These are phyloP conservation scores for Chaetothyriales sp. DNA, from an alignment of 2,329 filamentous ascomycete genomes.

Conservation along the genomic window DNA sequence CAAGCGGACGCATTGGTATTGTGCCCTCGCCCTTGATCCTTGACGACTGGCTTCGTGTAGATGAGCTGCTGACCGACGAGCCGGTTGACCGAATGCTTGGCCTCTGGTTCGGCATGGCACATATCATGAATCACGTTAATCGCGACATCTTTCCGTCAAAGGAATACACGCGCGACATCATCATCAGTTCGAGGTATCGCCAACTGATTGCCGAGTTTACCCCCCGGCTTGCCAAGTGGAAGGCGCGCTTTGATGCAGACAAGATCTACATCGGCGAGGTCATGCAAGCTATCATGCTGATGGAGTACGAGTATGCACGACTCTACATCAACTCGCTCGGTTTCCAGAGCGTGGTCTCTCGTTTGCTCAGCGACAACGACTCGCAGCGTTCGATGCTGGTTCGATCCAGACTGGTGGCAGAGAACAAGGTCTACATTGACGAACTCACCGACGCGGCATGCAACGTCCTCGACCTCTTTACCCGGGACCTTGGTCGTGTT, in stretches of 20 bases:
- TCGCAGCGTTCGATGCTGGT: slow-evolving; percentile 9
- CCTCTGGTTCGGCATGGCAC: slow-evolving; percentile 87
- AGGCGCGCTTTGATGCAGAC: slow-evolving; percentile 65
- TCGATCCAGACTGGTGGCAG: slow-evolving; percentile 16
- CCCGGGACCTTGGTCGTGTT: slow-evolving; percentile 42
- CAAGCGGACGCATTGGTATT: slow-evolving; percentile 68
- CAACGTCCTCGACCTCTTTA: slow-evolving; percentile 43
- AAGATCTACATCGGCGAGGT: slow-evolving; percentile 18
- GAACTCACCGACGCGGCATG: slow-evolving; percentile 48
- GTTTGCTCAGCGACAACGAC: slow-evolving; percentile 86
- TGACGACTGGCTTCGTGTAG: slow-evolving; percentile 14
- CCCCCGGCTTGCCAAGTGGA: slow-evolving; percentile 64
- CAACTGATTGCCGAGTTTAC: slow-evolving; percentile 67
- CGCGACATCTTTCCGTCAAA: slow-evolving; percentile 75
- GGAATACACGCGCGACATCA: slow-evolving; percentile 75
- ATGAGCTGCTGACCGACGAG: slow-evolving; percentile 14
- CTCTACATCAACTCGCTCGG: slow-evolving; percentile 88
- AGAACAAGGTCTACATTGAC: slow-evolving; percentile 46
- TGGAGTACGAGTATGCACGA: slow-evolving; percentile 60
- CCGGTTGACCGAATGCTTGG: slow-evolving; percentile 49
- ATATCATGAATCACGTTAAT: slow-evolving; percentile 82
- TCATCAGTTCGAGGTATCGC: slow-evolving; percentile 72
- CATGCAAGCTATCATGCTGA: slow-evolving; percentile 63
- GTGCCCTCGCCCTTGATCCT: slow-evolving; percentile 82
- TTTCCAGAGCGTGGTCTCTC: slow-evolving; percentile 67